Base-by-base conservation (phyloP, 331 rosid genomes). In the Rhamnella rubrinervis region DNA sequence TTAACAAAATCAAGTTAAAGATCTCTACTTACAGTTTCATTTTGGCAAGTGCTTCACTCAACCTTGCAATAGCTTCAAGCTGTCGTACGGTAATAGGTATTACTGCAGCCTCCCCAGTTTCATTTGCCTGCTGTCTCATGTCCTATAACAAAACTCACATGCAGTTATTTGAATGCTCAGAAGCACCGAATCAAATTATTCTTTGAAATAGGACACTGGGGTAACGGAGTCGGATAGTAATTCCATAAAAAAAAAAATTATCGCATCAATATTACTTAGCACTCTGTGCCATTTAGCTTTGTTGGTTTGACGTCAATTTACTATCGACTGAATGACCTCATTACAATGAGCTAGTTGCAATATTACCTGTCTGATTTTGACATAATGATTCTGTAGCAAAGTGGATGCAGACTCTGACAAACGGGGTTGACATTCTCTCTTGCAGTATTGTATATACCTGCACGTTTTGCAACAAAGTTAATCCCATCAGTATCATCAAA, bases 1-100 rank as follows among this genome's bases (percentile, higher is more conserved):
- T 55, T 19, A 0, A 44, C 35, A 50, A 38, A 38, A 62, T 16
- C n/a, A 71, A 68, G 25, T 65, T 51, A 55, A 39, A 50, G n/a
- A 41, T 28, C 59, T 39, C 66, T 76, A 80, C 96, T 87, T 80
- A 95, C 98, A 95, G 79, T 77, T 89, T 91, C 96, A 95, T 91
- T 82, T 91, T 95, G 21, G 98, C 98, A 67, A 95, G 98, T 55
- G 96, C 79, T 82, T 95, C 98, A 50, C 98, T 91, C 90, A 95
- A 63, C 79, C 98, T 84, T 57, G 87, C 88, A 40, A 95, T 84
- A 76, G 98, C 98, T 89, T 95, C 98, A 65, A 95, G 86, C 86
- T 95, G 98, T 86, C 98, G 81, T 6, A 95, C 98, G 6, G 98
- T 95, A 58, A 95, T 91, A 17, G 97, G 98, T 73, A 95, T 87